Base-by-base conservation (phyloP, 2,329 filamentous ascomycete species). In the Fusarium succisae region DNA sequence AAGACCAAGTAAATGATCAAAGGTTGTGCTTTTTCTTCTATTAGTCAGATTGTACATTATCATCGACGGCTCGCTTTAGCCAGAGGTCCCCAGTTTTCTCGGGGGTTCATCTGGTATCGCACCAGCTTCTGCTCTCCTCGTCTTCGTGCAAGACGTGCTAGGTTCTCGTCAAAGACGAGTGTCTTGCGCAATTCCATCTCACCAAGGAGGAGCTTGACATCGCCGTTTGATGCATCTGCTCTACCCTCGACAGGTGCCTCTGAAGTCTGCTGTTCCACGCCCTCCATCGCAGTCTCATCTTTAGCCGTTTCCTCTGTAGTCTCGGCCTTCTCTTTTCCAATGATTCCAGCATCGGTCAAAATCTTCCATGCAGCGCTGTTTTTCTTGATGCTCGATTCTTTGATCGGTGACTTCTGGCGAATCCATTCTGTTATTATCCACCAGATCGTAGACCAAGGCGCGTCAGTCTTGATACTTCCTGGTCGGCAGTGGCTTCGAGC, bases 71-170 rank as follows among this genome's bases (percentile, higher is more conserved):
- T 86, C 32, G 89, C 89, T 73, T 86, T 85, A 59, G 84, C 86
- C 90, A 97, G 91, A 3, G 96, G 96, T 0, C 96, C 96, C 96
- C 96, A 99, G 81, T 98, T 96, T 79, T 94, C 92, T 68, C 92
- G 87, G 51, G 96, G 96, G 80, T 98, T 98, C 69, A 92, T 84
- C 84, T 98, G 96, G 82, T 98, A 99, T 72, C 96, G 88, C 61
- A 97, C 91, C 51, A 97, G 87, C 73, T 91, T 92, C 80, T 90
- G 92, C 67, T 89, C 88, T 71, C 86, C 88, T 68, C 94, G 91
- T 76, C 87, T 91, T 2, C 95, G 74, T 17, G 63, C 96, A 18
- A 98, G 86, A 62, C 86, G 81, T 81, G 94, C 95, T 18, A 98
- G 87, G 41, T 86, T 81, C 81, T 96, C 94, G 80, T 98, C 92